Conservation (phyloP, 352 stramenopile species). For the Globisporangium echinulatum region DNA sequence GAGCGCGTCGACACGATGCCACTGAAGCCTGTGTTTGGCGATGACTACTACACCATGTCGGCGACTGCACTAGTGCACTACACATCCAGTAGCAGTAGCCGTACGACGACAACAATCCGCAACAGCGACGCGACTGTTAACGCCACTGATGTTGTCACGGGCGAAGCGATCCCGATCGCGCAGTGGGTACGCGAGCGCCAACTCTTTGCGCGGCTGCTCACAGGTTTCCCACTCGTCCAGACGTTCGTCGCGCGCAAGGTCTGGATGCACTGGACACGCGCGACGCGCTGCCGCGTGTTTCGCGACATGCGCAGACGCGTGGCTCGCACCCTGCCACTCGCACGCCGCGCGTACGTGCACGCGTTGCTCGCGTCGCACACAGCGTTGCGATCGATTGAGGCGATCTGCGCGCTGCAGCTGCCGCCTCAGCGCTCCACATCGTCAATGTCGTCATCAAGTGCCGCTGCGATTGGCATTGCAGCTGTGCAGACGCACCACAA, state of each 20-base stretch:
- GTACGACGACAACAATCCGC: background rate
- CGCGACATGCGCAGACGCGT: slow-evolving; percentile 31
- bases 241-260: slow-evolving; percentile 59
- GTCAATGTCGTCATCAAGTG: background rate
- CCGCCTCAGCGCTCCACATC: slow-evolving; percentile 15
- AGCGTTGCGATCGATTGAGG: slow-evolving; percentile 32
- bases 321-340: slow-evolving; percentile 25
- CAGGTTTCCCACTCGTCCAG: slow-evolving; percentile 66
- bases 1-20: slow-evolving; percentile 28
- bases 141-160: slow-evolving; percentile 18
- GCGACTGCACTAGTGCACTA: slow-evolving; percentile 53
- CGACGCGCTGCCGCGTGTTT: slow-evolving; percentile 34
- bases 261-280: slow-evolving; percentile 40
- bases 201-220: slow-evolving; percentile 65
- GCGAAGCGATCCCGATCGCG: slow-evolving; percentile 51
- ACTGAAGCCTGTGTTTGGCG: slow-evolving; percentile 20
- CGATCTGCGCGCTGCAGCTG: slow-evolving; percentile 32
- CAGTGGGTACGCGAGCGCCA: slow-evolving; percentile 74
- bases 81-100: slow-evolving; percentile 14
- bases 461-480: slow-evolving; percentile 19
- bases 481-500: slow-evolving; percentile 48
- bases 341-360: slow-evolving; percentile 26
- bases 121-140: background rate
- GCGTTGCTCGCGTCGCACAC: slow-evolving; percentile 35
- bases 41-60: slow-evolving; percentile 76